These are phyloP conservation scores for Macrophomina tecta DNA, from an alignment of 2,329 filamentous ascomycete genomes.

Conservation along the genomic window DNA sequence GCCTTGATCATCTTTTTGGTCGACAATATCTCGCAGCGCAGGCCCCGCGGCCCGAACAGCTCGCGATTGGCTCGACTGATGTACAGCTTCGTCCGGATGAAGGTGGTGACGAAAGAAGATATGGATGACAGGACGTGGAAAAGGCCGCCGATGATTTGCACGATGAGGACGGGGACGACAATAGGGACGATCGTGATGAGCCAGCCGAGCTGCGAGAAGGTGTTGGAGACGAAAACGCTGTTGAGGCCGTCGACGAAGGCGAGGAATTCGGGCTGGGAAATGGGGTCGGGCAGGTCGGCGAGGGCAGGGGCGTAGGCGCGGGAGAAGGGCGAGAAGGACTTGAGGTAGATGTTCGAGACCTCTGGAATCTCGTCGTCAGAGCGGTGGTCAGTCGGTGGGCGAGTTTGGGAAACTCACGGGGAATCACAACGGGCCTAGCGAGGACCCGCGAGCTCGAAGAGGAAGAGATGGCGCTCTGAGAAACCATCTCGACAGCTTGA, in stretches of 20 bases:
- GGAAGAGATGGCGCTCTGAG: background rate
- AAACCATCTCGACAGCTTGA: background rate
- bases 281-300: background rate
- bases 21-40: background rate
- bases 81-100: background rate
- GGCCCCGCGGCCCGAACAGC: background rate
- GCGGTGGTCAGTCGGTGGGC: background rate
- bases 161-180: constrained; percentile 32
- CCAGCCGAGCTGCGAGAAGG: constrained; percentile 34
- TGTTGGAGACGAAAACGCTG: constrained; percentile 35
- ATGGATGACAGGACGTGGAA: background rate
- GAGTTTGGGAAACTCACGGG: background rate
- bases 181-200: constrained; percentile 32
- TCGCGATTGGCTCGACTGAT: background rate
- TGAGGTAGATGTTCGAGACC: background rate
- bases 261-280: constrained; percentile 34
- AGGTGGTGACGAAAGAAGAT: background rate
- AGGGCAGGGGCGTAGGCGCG: constrained; percentile 3
- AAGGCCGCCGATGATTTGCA: constrained; percentile 12
- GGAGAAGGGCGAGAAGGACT: background rate
- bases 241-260: constrained; percentile 38
- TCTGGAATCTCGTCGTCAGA: background rate
- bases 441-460: background rate
- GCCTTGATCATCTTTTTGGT: constrained; percentile 7
- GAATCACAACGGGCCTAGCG: background rate